Percentiles rank a stretch among this genome's conserved stretches.
Conservation (phyloP, 2,329 filamentous ascomycete genomes). For the Penicillium sclerotiorum region DNA sequence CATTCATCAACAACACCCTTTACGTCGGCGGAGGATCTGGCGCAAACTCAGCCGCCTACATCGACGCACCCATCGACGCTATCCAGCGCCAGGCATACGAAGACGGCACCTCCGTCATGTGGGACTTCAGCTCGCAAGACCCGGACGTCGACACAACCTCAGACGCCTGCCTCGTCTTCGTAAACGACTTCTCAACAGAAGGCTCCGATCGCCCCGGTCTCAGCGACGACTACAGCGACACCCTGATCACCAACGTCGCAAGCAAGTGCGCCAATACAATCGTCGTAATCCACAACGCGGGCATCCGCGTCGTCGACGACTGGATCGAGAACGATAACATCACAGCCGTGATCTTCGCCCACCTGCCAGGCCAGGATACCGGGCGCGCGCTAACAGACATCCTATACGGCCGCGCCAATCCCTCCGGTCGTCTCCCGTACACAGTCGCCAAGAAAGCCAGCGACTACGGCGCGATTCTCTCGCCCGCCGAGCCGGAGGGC, state of each 20-base stretch:
- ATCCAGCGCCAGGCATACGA: conserved; percentile 54
- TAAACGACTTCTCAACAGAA: conserved; percentile 55
- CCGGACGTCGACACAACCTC: conserved; percentile 21
- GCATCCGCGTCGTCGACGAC: conserved; percentile 40
- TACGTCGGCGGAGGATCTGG: conserved; percentile 54
- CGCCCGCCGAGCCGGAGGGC: conserved; percentile 15
- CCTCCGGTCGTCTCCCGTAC: conserved; percentile 63
- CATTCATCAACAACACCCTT: conserved; percentile 46
- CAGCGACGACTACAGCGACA: conserved; percentile 52
- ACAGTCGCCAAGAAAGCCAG: conserved; percentile 60
- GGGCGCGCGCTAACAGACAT: conserved; percentile 59
- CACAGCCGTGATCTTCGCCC: conserved; percentile 65
- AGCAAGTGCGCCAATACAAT: conserved; percentile 31
- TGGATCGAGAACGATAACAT: conserved; percentile 67
- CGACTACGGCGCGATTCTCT: conserved; percentile 53
- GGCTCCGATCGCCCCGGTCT: conserved; percentile 41
- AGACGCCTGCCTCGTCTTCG: conserved; percentile 56
- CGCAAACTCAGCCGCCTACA: conserved; percentile 50
- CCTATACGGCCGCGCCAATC: conserved; percentile 60
- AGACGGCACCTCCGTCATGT: conserved; percentile 52
- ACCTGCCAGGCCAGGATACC: conserved; percentile 66
- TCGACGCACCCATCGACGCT: conserved; percentile 59
- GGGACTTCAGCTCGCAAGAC: conserved; percentile 20
- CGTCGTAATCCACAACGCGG: conserved; percentile 11
- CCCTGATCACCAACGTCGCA: conserved; percentile 60